These are phyloP conservation scores for Thraustochytrium sp. DNA, from an alignment of 352 stramenopile genomes.

Conservation along the genomic window DNA sequence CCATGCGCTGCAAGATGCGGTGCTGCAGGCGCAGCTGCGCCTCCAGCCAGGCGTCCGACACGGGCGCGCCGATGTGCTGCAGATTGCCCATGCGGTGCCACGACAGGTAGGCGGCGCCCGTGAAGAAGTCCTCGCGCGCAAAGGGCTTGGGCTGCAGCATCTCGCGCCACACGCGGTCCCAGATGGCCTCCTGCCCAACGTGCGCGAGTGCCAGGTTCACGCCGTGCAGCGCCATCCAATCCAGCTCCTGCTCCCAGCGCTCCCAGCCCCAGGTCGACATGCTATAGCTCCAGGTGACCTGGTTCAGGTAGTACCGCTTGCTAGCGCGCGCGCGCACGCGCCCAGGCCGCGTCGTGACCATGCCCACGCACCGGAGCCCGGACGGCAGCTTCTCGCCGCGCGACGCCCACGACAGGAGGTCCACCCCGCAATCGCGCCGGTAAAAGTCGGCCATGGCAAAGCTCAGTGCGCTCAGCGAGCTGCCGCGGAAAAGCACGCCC, in stretches of 20 bases:
- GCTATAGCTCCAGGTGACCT: conserved; percentile 82
- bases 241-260: conserved; percentile 80
- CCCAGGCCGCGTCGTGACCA: not conserved
- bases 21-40: conserved; percentile 65
- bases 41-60: conserved; percentile 57
- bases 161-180: conserved; percentile 70
- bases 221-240: conserved; percentile 84
- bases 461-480: not conserved
- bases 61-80: conserved; percentile 54
- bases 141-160: conserved; percentile 62
- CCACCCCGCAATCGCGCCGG: conserved; percentile 6
- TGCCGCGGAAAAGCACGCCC: not conserved
- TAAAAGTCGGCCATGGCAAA: not conserved
- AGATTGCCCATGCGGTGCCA: conserved; percentile 73
- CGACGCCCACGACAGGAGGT: conserved; percentile 24
- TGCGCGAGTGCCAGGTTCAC: conserved; percentile 83
- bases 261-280: conserved; percentile 74
- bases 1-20: conserved; percentile 68
- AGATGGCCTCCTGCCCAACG: conserved; percentile 67
- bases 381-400: not conserved
- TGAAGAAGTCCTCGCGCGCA: conserved; percentile 77
- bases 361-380: not conserved
- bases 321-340: conserved; percentile 49
- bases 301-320: conserved; percentile 83
- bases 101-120: conserved; percentile 68